Evolutionary conservation across 192 early-diverging fungal genomes (phyloP).

Genomic region (Powellomyces hirtus): DNA sequence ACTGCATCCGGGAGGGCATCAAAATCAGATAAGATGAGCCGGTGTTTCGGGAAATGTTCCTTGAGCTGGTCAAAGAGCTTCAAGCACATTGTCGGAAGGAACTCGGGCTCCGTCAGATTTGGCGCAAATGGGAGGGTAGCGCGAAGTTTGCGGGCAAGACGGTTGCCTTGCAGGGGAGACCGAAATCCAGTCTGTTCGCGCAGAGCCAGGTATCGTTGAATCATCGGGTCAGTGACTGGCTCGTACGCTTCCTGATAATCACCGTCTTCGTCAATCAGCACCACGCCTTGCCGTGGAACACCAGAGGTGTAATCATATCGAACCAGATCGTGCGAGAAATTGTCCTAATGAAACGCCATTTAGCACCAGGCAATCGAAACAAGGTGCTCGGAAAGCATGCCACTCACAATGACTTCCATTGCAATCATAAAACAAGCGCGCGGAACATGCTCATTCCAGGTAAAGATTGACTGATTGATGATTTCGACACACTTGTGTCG

Average conservation of each 20-base stretch:
- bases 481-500: constrained; percentile 55
- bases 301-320: constrained; percentile 75
- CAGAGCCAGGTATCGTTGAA: constrained; percentile 65
- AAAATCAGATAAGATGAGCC: constrained; percentile 90
- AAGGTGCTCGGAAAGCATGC: background rate
- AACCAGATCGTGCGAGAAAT: constrained; percentile 94
- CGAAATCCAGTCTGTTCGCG: constrained; percentile 60
- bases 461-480: constrained; percentile 90
- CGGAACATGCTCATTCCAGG: constrained; percentile 71
- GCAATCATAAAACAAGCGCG: constrained; percentile 89
- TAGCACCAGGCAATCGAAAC: background rate
- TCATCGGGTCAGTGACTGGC: constrained; percentile 72
- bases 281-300: constrained; percentile 77
- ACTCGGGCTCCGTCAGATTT: constrained; percentile 83
- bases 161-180: constrained; percentile 52
- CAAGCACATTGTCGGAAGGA: constrained; percentile 79
- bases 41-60: constrained; percentile 80
- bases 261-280: constrained; percentile 75
- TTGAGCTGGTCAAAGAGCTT: constrained; percentile 71
- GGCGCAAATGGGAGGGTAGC: constrained; percentile 74
- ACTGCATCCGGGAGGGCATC: constrained; percentile 79
- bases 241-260: constrained; percentile 88
- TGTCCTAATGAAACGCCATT: constrained; percentile 63
- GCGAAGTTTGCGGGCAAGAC: constrained; percentile 53
- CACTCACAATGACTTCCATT: constrained; percentile 90